Base-by-base conservation (phyloP, 805 yeast genomes). In the Candida takata region DNA sequence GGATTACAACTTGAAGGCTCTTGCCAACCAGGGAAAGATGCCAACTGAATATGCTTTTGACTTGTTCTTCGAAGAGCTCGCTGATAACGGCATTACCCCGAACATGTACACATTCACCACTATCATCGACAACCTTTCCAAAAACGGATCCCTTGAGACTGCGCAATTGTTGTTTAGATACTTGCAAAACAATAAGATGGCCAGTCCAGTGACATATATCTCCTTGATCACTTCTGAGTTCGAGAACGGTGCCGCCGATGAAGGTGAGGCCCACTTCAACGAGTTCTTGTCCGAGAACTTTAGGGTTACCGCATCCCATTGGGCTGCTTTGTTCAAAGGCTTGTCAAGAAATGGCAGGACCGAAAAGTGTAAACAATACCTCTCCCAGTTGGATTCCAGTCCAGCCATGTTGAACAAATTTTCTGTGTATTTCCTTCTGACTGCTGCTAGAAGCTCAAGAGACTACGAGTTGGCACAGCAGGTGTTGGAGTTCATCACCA, bases 111-210 rank as follows among this genome's bases (percentile, higher is more conserved):
- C 82, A 19, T 54, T 67, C 37, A 64, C 79, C 7, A 59, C 76
- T 9, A 59, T 82, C 24, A 61, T 80, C 38, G 70, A 68, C 35
- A 77, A 77, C 11, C 62, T 80, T 40, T 61, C 69, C 39, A 65
- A 65, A 45, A 64, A 67, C 34, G 64, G 68, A n/a, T 38, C 61
- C 26, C 67, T 75, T 36, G 48, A 69, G 9, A 67, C 74, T n/a
- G 84, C 83, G 1, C 60, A 79, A 30, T 45, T 49, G 2, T 45
- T 80, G 19, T 73, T 69, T 48, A 60, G 67, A 12, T 51, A 56
- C 34, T 61, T 74, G 58, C 55, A 60, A 47, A 40, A 30, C 4
- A 45, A 46, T 35, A 61, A 57, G 32, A 45, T 59, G 49, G 54
- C 58, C 24, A 57, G 69, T 4, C 45, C 58, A 8, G 62, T 58